phyloP scores from a whole-genome alignment of 768 basidiomycete species.

The Suillus spraguei region DNA sequence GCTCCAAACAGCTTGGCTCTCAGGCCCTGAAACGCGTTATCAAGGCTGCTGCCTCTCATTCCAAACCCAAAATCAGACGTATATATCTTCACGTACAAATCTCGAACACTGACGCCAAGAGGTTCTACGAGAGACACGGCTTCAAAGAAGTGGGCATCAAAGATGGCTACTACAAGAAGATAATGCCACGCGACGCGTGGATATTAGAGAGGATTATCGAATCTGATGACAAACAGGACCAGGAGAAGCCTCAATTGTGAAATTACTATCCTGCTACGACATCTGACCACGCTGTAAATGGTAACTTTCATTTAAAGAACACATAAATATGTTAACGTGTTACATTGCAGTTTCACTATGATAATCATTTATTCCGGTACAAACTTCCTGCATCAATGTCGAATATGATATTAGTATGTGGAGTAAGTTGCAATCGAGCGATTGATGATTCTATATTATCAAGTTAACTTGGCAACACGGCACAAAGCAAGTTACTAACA shows the following conservation, averaged over 20 bases:
- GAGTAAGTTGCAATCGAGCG: conserved; percentile 6
- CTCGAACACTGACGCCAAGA: conserved; percentile 76
- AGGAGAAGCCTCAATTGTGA: conserved; percentile 3
- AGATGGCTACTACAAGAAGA: conserved; percentile 88
- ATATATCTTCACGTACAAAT: conserved; percentile 88
- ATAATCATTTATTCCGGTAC: background rate
- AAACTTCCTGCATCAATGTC: conserved; percentile 2
- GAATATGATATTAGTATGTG: conserved; percentile 10
- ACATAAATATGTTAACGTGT: conserved; percentile 4
- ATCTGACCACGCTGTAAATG: conserved; percentile 1
- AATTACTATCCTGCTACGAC: background rate
- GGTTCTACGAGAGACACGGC: conserved; percentile 83
- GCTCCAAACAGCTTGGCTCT: conserved; percentile 76
- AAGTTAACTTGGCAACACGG: conserved; percentile 5
- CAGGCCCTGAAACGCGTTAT: conserved; percentile 70
- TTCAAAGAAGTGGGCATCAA: conserved; percentile 70
- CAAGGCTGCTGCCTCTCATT: conserved; percentile 57
- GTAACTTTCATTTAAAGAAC: background rate
- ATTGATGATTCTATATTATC: conserved; percentile 9
- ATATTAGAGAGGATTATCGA: conserved; percentile 67
- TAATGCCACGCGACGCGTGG: conserved; percentile 84
- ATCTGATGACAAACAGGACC: conserved; percentile 6
- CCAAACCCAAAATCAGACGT: conserved; percentile 63
- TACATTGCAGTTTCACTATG: conserved; percentile 10
- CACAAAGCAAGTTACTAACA: background rate